Percentiles rank a stretch among this genome's conserved stretches.
Conservation (phyloP, 768 basidiomycete genomes). For the Trametes elegans region DNA sequence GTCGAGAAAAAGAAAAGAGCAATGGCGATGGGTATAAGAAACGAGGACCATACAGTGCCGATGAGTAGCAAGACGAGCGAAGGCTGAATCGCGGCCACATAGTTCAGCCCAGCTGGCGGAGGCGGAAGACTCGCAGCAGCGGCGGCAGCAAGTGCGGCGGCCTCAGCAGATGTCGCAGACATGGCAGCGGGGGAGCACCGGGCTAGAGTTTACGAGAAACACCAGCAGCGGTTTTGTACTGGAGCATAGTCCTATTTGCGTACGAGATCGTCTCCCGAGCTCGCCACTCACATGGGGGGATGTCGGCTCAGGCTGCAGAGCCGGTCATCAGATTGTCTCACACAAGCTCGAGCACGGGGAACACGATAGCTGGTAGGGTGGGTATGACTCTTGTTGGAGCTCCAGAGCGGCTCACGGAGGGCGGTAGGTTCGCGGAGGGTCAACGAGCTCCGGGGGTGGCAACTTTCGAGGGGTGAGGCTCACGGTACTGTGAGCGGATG, state of each 20-base stretch:
- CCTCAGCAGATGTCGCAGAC: background rate
- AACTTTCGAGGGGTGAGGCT: too few species aligned
- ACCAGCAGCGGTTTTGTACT: background rate
- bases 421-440: too few species aligned
- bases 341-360: too few species aligned
- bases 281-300: too few species aligned
- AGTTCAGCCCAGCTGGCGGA: background rate
- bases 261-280: too few species aligned
- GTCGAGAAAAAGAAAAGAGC: slow-evolving; percentile 29
- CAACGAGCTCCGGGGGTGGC: too few species aligned
- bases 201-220: background rate
- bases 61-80: slow-evolving; percentile 10
- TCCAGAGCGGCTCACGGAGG: too few species aligned
- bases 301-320: too few species aligned
- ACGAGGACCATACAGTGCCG: background rate
- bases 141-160: background rate
- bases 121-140: background rate
- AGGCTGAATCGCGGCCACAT: background rate
- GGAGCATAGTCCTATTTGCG: background rate
- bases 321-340: too few species aligned
- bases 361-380: too few species aligned
- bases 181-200: background rate
- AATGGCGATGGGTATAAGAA: slow-evolving; percentile 9
- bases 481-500: too few species aligned
- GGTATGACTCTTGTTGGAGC: too few species aligned